A percentile compares a stretch with the other conserved stretches of the same genome.
Conservation (phyloP, 305 asterid genomes). For the Solanum hybrid region DNA sequence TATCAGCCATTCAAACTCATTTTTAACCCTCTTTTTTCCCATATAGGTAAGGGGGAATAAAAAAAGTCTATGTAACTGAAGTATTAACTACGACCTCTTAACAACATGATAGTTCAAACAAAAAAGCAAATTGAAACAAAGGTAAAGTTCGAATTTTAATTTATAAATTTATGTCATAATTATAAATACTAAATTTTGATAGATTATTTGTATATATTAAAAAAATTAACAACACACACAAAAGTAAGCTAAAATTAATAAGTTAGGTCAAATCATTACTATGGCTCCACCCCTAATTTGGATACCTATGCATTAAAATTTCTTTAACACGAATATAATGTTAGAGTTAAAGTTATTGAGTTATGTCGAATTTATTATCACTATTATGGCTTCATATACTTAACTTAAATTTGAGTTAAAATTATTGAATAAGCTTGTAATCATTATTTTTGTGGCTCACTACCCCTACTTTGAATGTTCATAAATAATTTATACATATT, state of each 20-base stretch:
- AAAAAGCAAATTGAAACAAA: background rate
- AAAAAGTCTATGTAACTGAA: background rate
- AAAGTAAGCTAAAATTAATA: background rate
- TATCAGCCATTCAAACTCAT: background rate
- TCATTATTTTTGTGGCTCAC: background rate
- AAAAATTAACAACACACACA: background rate
- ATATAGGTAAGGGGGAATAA: background rate
- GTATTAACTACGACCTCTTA: background rate
- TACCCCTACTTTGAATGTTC: too few relatives aligned
- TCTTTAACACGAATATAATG: too few relatives aligned
- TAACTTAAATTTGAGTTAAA: too few relatives aligned
- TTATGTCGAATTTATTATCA: too few relatives aligned
- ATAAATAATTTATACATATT: background rate
- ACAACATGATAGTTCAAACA: background rate
- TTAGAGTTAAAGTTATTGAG: background rate
- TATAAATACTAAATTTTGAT: background rate
- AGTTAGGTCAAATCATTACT: background rate
- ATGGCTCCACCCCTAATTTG: background rate
- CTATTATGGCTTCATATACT: background rate
- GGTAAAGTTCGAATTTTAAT: background rate
- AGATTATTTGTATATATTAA: background rate
- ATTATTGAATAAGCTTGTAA: too few relatives aligned
- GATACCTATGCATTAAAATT: background rate
- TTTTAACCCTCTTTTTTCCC: background rate
- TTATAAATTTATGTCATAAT: background rate